Percentiles rank a stretch among this genome's conserved stretches.
phyloP scores from a whole-genome alignment of 805 yeast genomes.

The Myxozyma udenii region DNA sequence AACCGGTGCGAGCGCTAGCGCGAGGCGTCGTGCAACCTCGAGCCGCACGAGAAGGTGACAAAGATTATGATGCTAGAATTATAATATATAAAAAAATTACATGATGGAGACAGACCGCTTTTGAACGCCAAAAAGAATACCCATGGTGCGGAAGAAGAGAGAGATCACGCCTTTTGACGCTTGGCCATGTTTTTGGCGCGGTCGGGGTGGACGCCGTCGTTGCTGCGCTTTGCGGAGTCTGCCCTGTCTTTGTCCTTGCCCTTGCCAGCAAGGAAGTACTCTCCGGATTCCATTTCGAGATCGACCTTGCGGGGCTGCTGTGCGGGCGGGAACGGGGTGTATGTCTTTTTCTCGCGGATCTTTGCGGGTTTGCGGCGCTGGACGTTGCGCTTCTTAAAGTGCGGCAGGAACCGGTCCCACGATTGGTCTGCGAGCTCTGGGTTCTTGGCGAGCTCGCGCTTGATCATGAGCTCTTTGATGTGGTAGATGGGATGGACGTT shows the following conservation, averaged over 20 bases:
- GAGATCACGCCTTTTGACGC: too few relatives aligned
- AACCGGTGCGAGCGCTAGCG: too few relatives aligned
- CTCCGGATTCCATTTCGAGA: constrained; percentile 96
- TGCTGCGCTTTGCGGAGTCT: too few relatives aligned
- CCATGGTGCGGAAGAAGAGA: too few relatives aligned
- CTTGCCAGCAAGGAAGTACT: constrained; percentile 92
- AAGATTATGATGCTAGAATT: background rate
- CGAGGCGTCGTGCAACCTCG: too few relatives aligned
- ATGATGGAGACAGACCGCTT: background rate
- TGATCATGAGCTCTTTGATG: constrained; percentile 95
- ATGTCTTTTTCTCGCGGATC: constrained; percentile 60
- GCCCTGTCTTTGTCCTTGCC: too few relatives aligned
- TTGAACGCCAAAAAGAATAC: too few relatives aligned
- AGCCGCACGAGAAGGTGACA: background rate
- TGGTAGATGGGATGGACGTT: constrained; percentile 97
- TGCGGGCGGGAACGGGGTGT: constrained; percentile 99
- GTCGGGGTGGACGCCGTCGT: too few relatives aligned
- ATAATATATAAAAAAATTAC: background rate
- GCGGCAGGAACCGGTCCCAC: constrained; percentile 95
- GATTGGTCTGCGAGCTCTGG: constrained; percentile 95
- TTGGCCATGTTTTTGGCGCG: too few relatives aligned
- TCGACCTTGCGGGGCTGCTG: constrained; percentile 96
- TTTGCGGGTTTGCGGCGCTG: constrained; percentile 85
- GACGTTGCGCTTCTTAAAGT: constrained; percentile 92
- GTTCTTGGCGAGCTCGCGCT: constrained; percentile 87